phyloP scores from a whole-genome alignment of 805 yeast species.

The Yarrowia deformans region DNA sequence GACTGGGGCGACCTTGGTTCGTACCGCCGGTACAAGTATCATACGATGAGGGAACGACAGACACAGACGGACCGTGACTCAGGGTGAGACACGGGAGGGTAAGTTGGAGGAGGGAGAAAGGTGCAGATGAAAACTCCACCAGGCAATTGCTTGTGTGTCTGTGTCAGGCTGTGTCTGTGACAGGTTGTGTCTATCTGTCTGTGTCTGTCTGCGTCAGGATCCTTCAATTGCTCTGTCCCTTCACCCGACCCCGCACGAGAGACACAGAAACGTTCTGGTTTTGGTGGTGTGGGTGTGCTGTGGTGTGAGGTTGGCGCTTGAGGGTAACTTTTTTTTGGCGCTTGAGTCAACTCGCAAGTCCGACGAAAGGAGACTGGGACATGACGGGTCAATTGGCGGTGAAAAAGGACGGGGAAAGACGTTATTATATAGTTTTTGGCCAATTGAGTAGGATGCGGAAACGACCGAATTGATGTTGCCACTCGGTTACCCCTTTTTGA shows the following conservation, averaged over 20 bases:
- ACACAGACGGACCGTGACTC: neutral
- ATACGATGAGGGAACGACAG: neutral
- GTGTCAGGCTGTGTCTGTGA: too few species aligned
- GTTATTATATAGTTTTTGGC: too few species aligned
- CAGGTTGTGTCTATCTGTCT: too few species aligned
- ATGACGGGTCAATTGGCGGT: neutral
- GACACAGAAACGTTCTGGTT: too few species aligned
- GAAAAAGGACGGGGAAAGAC: neutral
- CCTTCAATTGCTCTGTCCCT: neutral
- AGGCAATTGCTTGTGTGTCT: too few species aligned
- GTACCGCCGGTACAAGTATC: too few species aligned
- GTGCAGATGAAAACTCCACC: too few species aligned
- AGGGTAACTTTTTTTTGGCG: neutral
- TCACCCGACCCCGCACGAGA: slow-evolving; percentile 11
- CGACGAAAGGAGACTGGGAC: neutral
- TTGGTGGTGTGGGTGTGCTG: too few species aligned
- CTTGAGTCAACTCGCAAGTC: neutral
- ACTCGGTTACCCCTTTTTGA: neutral
- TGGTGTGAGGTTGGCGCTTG: neutral
- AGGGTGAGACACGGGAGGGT: slow-evolving; percentile 2
- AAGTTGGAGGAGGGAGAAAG: too few species aligned
- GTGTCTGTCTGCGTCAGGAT: too few species aligned
- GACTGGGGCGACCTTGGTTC: neutral
- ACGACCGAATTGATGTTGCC: too few species aligned
- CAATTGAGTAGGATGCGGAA: neutral